Evolutionary conservation across 164 flowering plant genomes (phyloP), one percentile per base, ranked within the genome.

Genomic region (Annona cherimola): DNA sequence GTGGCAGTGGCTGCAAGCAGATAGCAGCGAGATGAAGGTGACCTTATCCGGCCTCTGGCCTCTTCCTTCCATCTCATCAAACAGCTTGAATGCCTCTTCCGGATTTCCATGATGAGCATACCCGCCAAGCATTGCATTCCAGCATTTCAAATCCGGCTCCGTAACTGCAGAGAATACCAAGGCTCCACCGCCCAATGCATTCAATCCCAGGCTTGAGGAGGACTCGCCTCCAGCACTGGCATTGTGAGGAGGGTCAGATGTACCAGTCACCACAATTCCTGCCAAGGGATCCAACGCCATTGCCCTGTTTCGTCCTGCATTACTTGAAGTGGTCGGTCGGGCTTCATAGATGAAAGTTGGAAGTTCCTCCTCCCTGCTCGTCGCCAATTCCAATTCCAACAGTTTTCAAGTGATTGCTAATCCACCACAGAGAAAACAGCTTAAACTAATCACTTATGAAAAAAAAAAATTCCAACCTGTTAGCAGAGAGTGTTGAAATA

Each of bases 291-390:
- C 9, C 12, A 14, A 39, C n/a, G 66, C 8, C 12, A 43, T 39
- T 12, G 14, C 42, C 42, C 42, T 35, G 66, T 18, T 40, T 0
- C 5, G 43, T 43, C 3, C 44, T 0, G 69, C 11, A 59, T 42
- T 57, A 2, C 67, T 57, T 1, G 82, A 72, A 1, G 83, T 82
- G 1, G 81, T 78, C 0, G 99, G 97, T 63, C 97, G 80, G 26
- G 97, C 89, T 78, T 94, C 97, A 50, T 94, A 94, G 4, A 94
- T 81, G 74, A 94, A 73, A 12, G 97, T 97, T 0, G 99, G 99
- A 45, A 92, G 83, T 40, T 92, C 97, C 66, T 92, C 97, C 63
- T 88, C 92, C 68, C 99, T 74, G 60, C 77, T 85, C 2, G 89
- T 85, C 4, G 97, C 97, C 76, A 94, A 71, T 75, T 94, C 94